Evolutionary conservation across 331 rosid genomes (phyloP).

Genomic region (Rhamnella rubrinervis): DNA sequence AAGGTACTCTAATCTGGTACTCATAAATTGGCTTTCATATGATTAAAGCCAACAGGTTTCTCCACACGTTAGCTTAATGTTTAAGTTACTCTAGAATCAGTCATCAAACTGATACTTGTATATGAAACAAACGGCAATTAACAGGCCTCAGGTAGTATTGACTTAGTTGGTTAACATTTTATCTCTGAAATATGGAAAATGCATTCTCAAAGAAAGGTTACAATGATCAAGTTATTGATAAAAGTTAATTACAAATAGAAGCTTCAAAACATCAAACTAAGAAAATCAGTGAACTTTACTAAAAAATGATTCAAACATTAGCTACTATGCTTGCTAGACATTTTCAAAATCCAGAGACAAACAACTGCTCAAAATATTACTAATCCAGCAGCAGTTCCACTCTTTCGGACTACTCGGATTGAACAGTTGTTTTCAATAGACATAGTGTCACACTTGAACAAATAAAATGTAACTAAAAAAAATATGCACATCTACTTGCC

Average conservation of each 20-base stretch:
- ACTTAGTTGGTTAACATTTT: too few species aligned
- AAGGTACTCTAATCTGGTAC: background rate
- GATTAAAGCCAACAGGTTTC: background rate
- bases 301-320: background rate
- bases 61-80: background rate
- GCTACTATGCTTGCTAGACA: background rate
- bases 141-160: too few species aligned
- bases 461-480: background rate
- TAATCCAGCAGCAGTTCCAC: background rate
- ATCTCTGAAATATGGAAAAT: too few species aligned
- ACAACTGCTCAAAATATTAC: background rate
- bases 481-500: slow-evolving; percentile 34
- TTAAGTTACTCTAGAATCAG: too few species aligned
- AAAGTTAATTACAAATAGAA: too few species aligned
- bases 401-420: background rate
- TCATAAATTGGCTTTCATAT: background rate
- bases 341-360: too few species aligned
- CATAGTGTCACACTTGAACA: slow-evolving; percentile 3
- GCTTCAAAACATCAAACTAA: too few species aligned
- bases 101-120: too few species aligned
- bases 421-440: background rate
- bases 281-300: too few species aligned
- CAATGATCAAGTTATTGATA: too few species aligned
- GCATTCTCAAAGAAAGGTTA: too few species aligned
- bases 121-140: too few species aligned